phyloP scores from a whole-genome alignment of 2,329 filamentous ascomycete genomes.

The Thielaviopsis punctulata region DNA sequence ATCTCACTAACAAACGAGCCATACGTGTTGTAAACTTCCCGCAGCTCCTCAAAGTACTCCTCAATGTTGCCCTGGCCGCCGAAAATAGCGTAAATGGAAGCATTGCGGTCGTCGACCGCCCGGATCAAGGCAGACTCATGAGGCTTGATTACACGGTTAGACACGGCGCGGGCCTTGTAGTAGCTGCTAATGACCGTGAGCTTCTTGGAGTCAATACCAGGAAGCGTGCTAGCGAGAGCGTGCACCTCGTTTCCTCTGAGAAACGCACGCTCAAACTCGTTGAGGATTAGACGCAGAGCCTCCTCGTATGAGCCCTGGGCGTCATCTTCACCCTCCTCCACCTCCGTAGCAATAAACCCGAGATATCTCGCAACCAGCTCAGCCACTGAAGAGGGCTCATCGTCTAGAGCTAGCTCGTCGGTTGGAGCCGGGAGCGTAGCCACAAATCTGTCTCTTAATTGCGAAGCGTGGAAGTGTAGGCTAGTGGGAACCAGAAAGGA shows the following conservation, averaged over 20 bases:
- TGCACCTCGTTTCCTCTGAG: constrained; percentile 93
- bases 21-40: constrained; percentile 82
- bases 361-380: constrained; percentile 91
- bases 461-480: constrained; percentile 88
- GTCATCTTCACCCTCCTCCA: constrained; percentile 85
- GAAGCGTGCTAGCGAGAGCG: constrained; percentile 66
- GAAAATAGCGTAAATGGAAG: constrained; percentile 83
- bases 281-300: constrained; percentile 78
- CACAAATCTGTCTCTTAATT: constrained; percentile 81
- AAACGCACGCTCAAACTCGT: constrained; percentile 93
- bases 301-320: constrained; percentile 77
- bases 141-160: constrained; percentile 70
- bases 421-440: constrained; percentile 76
- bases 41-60: constrained; percentile 96
- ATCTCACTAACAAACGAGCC: constrained; percentile 79
- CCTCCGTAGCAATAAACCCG: constrained; percentile 72
- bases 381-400: constrained; percentile 89
- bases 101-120: constrained; percentile 67
- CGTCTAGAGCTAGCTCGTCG: constrained; percentile 93
- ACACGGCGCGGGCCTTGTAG: constrained; percentile 71
- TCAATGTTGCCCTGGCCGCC: constrained; percentile 98
- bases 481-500: constrained; percentile 90
- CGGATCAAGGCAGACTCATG: constrained; percentile 88
- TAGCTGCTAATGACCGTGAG: constrained; percentile 77
- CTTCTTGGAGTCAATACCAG: constrained; percentile 88